Conservation (phyloP, 352 stramenopile genomes). For the Phytophthora kernoviae region DNA sequence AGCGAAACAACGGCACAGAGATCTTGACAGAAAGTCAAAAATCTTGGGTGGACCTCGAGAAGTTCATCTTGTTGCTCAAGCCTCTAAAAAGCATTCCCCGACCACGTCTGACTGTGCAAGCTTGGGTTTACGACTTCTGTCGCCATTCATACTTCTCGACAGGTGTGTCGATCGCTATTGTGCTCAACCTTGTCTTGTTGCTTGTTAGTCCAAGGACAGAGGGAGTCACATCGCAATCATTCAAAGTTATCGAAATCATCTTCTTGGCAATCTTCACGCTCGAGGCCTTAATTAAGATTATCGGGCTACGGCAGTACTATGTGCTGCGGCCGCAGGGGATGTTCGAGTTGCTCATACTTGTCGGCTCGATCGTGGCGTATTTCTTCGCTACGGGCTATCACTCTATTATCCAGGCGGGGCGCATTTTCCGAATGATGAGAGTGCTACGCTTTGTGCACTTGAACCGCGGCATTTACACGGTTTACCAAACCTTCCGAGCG, state of each 20-base stretch:
- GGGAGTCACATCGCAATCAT: conserved; percentile 34
- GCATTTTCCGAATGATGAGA: conserved; percentile 79
- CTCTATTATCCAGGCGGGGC: conserved; percentile 68
- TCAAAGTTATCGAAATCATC: conserved; percentile 69
- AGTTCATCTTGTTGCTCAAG: conserved; percentile 77
- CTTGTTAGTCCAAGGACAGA: conserved; percentile 57
- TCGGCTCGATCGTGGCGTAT: conserved; percentile 68
- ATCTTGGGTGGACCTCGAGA: conserved; percentile 81
- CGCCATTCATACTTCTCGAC: conserved; percentile 63
- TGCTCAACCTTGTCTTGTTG: conserved; percentile 74
- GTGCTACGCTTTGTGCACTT: conserved; percentile 78
- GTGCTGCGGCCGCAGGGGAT: conserved; percentile 52
- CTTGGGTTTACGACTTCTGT: conserved; percentile 60
- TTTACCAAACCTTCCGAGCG: conserved; percentile 80
- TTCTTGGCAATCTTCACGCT: conserved; percentile 67
- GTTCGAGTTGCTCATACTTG: conserved; percentile 71
- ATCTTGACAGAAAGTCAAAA: conserved; percentile 82
- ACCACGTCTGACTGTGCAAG: conserved; percentile 32
- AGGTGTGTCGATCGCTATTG: conserved; percentile 58
- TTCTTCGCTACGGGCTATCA: conserved; percentile 67
- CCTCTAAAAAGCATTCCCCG: conserved; percentile 60
- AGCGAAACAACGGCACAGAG: conserved; percentile 83
- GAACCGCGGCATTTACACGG: conserved; percentile 70
- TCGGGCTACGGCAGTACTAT: conserved; percentile 71
- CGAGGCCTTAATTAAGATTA: conserved; percentile 60